phyloP scores from a whole-genome alignment of 805 yeast genomes.

The Allodekkera sacchari region DNA sequence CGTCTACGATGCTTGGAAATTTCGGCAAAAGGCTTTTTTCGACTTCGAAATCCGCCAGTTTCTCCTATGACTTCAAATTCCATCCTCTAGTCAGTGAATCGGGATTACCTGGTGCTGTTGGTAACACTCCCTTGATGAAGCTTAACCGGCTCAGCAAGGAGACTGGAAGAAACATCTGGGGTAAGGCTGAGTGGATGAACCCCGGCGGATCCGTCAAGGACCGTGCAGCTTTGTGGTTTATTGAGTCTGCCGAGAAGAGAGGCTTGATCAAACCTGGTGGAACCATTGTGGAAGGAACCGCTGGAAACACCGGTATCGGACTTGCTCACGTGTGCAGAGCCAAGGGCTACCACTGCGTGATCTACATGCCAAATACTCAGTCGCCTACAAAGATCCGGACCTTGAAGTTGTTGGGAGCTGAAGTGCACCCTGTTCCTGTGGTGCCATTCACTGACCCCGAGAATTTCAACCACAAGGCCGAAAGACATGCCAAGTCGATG shows the following conservation, averaged over 20 bases:
- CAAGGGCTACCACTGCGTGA: constrained; percentile 76
- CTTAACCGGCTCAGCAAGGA: constrained; percentile 48
- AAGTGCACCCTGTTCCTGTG: constrained; percentile 85
- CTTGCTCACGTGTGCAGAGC: constrained; percentile 76
- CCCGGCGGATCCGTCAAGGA: constrained; percentile 94
- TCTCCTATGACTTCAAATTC: constrained; percentile 33
- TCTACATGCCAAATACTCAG: constrained; percentile 90
- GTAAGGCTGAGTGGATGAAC: constrained; percentile 87
- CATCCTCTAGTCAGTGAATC: constrained; percentile 56
- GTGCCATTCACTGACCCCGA: constrained; percentile 74
- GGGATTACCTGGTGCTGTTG: constrained; percentile 79
- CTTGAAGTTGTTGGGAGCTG: constrained; percentile 71
- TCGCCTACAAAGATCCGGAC: constrained; percentile 73
- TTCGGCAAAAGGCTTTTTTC: constrained; percentile 10
- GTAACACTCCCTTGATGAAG: constrained; percentile 82
- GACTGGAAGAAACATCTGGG: constrained; percentile 69
- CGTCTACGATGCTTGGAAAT: constrained; percentile 3
- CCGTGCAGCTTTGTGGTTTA: constrained; percentile 74
- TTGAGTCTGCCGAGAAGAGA: constrained; percentile 68
- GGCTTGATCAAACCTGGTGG: constrained; percentile 70
- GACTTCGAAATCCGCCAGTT: constrained; percentile 5
- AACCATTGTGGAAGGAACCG: constrained; percentile 90
- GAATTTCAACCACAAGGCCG: constrained; percentile 84
- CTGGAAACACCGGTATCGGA: constrained; percentile 93
- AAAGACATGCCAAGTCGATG: constrained; percentile 68